Evolutionary conservation across 1,284 basidiomycete species (phyloP).

Genomic region (Ceratobasidium sp.): DNA sequence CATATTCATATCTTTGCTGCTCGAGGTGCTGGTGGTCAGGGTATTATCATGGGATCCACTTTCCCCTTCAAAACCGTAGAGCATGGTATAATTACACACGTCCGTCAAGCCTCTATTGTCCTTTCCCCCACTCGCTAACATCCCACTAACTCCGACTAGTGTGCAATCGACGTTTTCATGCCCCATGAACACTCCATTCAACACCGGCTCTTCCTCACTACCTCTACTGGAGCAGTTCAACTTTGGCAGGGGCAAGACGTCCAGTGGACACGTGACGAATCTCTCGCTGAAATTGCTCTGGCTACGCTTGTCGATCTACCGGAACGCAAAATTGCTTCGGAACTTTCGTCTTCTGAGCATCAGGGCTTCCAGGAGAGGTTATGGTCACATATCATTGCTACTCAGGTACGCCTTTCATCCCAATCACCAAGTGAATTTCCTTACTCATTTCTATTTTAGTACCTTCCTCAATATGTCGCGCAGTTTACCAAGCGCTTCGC

Average conservation of each 20-base stretch:
- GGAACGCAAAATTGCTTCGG: constrained; percentile 68
- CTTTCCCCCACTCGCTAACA: constrained; percentile 24
- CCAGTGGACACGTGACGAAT: constrained; percentile 88
- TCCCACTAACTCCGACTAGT: constrained; percentile 43
- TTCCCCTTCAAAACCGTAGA: constrained; percentile 79
- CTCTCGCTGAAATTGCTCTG: constrained; percentile 73
- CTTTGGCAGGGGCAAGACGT: constrained; percentile 75
- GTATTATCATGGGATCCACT: constrained; percentile 71
- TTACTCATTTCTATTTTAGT: constrained; percentile 58
- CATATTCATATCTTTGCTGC: constrained; percentile 70
- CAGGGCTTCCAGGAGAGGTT: constrained; percentile 73
- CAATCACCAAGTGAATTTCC: too few species aligned
- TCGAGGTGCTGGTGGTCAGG: constrained; percentile 68
- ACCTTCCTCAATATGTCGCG: constrained; percentile 77
- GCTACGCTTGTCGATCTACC: constrained; percentile 85
- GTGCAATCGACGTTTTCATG: constrained; percentile 68
- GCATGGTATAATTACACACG: constrained; percentile 81
- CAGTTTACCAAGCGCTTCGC: constrained; percentile 80
- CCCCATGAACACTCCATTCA: constrained; percentile 61
- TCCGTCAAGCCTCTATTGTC: constrained; percentile 57
- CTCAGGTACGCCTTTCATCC: constrained; percentile 65
- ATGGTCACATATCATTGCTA: constrained; percentile 72
- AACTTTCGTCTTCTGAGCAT: constrained; percentile 59
- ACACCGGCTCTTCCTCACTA: constrained; percentile 73
- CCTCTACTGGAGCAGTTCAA: constrained; percentile 84